phyloP scores from a whole-genome alignment of 805 yeast species.

The Ogataea populi-albae region DNA sequence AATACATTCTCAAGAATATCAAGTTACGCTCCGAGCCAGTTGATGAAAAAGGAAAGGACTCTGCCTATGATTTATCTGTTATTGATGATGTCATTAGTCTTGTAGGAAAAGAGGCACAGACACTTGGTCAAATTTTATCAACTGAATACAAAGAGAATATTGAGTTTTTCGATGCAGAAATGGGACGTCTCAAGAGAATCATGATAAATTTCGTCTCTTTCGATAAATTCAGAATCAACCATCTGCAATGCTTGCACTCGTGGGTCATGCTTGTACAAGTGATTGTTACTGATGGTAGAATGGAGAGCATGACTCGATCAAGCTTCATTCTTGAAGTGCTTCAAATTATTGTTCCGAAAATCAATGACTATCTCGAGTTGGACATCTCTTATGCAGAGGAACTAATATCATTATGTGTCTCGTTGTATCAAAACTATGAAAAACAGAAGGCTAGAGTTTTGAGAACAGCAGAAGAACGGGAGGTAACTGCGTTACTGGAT shows the following conservation, averaged over 20 bases:
- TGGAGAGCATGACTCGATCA: slow-evolving; percentile 43
- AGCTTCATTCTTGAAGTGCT: slow-evolving; percentile 73
- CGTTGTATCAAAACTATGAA: slow-evolving; percentile 62
- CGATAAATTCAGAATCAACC: slow-evolving; percentile 48
- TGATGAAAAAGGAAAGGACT: slow-evolving; percentile 12
- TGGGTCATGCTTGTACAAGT: slow-evolving; percentile 84
- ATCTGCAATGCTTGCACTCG: slow-evolving; percentile 63
- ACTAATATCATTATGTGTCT: slow-evolving; percentile 70
- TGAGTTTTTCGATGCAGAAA: slow-evolving; percentile 22
- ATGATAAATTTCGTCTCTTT: slow-evolving; percentile 46
- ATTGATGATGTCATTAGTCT: slow-evolving; percentile 32
- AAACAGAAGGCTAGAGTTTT: slow-evolving; percentile 32
- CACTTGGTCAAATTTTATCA: slow-evolving; percentile 25
- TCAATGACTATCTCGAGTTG: slow-evolving; percentile 67
- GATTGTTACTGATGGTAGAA: slow-evolving; percentile 59
- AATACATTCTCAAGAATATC: slow-evolving; percentile 41
- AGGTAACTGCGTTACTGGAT: slow-evolving; percentile 37
- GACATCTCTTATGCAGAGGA: slow-evolving; percentile 71
- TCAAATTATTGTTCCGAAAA: slow-evolving; percentile 71
- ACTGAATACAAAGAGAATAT: slow-evolving; percentile 14
- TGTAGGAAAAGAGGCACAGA: slow-evolving; percentile 25
- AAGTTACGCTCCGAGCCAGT: slow-evolving; percentile 27
- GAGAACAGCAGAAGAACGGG: slow-evolving; percentile 30
- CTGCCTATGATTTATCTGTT: slow-evolving; percentile 42
- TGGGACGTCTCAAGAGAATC: slow-evolving; percentile 33